These are phyloP conservation scores for Arxiozyma telluris DNA, from an alignment of 1,139 yeast genomes.

Conservation along the genomic window DNA sequence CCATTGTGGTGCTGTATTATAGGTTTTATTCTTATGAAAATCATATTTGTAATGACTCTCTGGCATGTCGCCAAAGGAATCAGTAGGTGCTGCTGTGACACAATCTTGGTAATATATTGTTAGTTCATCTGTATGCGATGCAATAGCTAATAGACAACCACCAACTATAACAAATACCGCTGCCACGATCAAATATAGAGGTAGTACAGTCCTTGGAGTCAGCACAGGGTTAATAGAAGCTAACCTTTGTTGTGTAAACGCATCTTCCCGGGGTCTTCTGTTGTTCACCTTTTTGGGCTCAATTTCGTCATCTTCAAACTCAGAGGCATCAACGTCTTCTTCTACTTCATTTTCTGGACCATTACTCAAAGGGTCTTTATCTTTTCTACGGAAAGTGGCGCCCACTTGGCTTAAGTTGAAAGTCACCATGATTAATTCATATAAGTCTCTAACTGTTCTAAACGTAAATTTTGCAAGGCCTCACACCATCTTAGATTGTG, in stretches of 20 bases:
- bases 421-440: constrained; percentile 9
- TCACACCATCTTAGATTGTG: not conserved
- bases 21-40: constrained; percentile 40
- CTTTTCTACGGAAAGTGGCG: constrained; percentile 23
- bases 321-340: constrained; percentile 29
- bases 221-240: constrained; percentile 66
- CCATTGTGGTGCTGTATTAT: constrained; percentile 52
- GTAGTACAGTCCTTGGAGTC: constrained; percentile 84
- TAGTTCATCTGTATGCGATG: constrained; percentile 68
- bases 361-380: constrained; percentile 12
- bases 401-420: constrained; percentile 18
- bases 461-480: not conserved
- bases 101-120: constrained; percentile 78
- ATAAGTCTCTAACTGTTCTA: not conserved
- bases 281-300: constrained; percentile 33
- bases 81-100: constrained; percentile 45
- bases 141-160: constrained; percentile 78
- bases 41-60: constrained; percentile 42
- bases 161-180: constrained; percentile 87
- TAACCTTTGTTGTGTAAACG: constrained; percentile 57
- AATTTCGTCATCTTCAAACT: constrained; percentile 29
- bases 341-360: constrained; percentile 17
- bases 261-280: constrained; percentile 58
- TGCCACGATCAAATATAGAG: constrained; percentile 65
- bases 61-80: constrained; percentile 55